Percentiles rank a stretch among this genome's conserved stretches.
phyloP scores from a whole-genome alignment of 2,329 filamentous ascomycete genomes.

The Mollisia scopiformis region DNA sequence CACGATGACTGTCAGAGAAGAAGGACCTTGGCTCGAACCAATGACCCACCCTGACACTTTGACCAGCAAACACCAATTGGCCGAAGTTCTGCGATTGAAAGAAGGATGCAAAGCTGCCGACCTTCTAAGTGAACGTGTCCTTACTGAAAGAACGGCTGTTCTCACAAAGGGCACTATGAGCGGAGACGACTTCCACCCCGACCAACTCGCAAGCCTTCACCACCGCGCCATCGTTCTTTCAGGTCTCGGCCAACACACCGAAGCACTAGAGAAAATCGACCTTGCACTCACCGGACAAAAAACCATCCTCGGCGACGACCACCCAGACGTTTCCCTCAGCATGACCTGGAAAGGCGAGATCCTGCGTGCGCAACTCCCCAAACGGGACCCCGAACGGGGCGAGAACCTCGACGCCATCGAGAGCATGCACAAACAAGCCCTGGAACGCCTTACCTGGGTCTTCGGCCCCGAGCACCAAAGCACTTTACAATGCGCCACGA shows the following conservation, averaged over 20 bases:
- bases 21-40: conserved; percentile 29
- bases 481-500: conserved; percentile 26
- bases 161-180: conserved; percentile 27
- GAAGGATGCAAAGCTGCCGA: conserved; percentile 30
- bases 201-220: conserved; percentile 31
- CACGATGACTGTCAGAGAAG: conserved; percentile 19
- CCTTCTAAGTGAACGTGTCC: conserved; percentile 23
- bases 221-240: conserved; percentile 31
- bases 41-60: conserved; percentile 31
- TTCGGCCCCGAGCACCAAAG: conserved; percentile 30
- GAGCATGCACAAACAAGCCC: conserved; percentile 23
- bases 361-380: conserved; percentile 26
- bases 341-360: conserved; percentile 34
- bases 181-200: conserved; percentile 30
- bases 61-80: conserved; percentile 30
- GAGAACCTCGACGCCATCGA: conserved; percentile 27
- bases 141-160: conserved; percentile 26
- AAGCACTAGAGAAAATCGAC: conserved; percentile 28
- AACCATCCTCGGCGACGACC: conserved; percentile 24
- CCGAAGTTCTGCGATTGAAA: conserved; percentile 25
- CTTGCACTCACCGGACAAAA: conserved; percentile 22
- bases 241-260: conserved; percentile 25
- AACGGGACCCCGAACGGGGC: conserved; percentile 14
- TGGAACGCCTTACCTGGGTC: conserved; percentile 26
- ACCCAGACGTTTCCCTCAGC: conserved; percentile 27